Conservation (phyloP, 2,329 filamentous ascomycete genomes). For the Uncinocarpus reesii region DNA sequence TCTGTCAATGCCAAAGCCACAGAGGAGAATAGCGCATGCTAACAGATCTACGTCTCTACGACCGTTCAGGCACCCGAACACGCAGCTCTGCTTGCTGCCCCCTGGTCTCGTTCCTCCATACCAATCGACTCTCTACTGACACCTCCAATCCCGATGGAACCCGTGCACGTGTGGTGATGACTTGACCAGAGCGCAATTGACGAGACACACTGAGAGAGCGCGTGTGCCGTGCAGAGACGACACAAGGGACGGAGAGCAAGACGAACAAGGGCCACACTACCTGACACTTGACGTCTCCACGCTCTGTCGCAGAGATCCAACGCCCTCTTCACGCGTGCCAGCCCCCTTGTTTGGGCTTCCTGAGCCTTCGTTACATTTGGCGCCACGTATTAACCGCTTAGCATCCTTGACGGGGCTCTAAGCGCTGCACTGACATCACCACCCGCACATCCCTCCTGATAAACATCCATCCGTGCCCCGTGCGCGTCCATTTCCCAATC, state of each 20-base stretch:
- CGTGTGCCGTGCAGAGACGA: neutral
- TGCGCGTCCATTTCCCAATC: conserved; percentile 1
- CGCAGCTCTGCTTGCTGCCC: neutral
- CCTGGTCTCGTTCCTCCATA: conserved; percentile 1
- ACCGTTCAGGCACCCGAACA: neutral
- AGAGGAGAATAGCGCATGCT: neutral
- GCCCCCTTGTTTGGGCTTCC: conserved; percentile 5
- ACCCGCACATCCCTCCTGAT: neutral
- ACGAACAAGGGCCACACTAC: neutral
- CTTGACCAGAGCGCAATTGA: neutral
- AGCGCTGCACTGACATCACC: conserved; percentile 9
- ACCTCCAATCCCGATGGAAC: neutral
- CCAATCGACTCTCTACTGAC: neutral
- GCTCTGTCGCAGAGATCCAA: conserved; percentile 1
- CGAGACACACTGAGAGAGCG: neutral
- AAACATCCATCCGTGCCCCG: neutral
- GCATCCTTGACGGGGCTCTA: neutral
- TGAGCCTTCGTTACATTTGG: conserved; percentile 1
- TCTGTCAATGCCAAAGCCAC: neutral
- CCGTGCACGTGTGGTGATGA: neutral
- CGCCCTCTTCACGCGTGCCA: conserved; percentile 7
- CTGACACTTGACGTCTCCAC: conserved; percentile 5
- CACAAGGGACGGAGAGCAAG: neutral
- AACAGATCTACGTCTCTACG: neutral
- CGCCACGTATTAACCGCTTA: conserved; percentile 9